phyloP scores from a whole-genome alignment of 2,329 filamentous ascomycete species.

The Talaromyces sp. region DNA sequence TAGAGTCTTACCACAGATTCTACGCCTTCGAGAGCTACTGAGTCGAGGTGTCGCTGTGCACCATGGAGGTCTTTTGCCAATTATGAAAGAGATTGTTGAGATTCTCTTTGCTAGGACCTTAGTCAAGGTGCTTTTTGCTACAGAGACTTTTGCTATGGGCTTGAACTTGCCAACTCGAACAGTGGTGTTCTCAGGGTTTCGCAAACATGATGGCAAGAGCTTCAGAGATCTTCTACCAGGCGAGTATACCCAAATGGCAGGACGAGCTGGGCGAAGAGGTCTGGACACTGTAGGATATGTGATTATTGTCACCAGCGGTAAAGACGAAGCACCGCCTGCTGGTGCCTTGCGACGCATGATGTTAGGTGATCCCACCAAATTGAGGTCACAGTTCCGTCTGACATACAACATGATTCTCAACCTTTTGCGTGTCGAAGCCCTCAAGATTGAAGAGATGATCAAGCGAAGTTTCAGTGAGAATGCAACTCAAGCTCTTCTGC shows the following conservation, averaged over 20 bases:
- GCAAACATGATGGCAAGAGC: slow-evolving; percentile 90
- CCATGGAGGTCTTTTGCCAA: slow-evolving; percentile 89
- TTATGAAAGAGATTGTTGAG: slow-evolving; percentile 96
- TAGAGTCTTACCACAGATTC: slow-evolving; percentile 84
- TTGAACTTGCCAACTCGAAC: slow-evolving; percentile 93
- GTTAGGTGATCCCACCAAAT: slow-evolving; percentile 88
- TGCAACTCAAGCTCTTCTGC: slow-evolving; percentile 87
- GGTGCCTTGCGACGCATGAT: slow-evolving; percentile 88
- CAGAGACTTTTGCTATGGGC: slow-evolving; percentile 98
- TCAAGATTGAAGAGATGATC: slow-evolving; percentile 99
- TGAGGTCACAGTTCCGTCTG: slow-evolving; percentile 91
- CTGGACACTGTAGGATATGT: slow-evolving; percentile 90
- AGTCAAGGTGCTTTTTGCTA: slow-evolving; percentile 95
- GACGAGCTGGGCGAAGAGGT: slow-evolving; percentile 86
- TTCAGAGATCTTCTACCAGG: slow-evolving; percentile 91
- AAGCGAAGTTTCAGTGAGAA: slow-evolving; percentile 99
- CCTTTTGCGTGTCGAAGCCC: slow-evolving; percentile 84
- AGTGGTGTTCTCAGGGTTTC: slow-evolving; percentile 94
- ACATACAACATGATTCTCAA: slow-evolving; percentile 99
- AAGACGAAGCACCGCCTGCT: slow-evolving; percentile 84
- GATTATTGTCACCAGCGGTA: slow-evolving; percentile 79
- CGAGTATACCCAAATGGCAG: slow-evolving; percentile 99
- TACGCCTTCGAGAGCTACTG: slow-evolving; percentile 79
- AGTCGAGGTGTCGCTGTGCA: slow-evolving; percentile 91
- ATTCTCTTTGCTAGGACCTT: slow-evolving; percentile 92